These are phyloP conservation scores for Malassezia brasiliensis DNA, from an alignment of 1,284 basidiomycete genomes.

Conservation along the genomic window DNA sequence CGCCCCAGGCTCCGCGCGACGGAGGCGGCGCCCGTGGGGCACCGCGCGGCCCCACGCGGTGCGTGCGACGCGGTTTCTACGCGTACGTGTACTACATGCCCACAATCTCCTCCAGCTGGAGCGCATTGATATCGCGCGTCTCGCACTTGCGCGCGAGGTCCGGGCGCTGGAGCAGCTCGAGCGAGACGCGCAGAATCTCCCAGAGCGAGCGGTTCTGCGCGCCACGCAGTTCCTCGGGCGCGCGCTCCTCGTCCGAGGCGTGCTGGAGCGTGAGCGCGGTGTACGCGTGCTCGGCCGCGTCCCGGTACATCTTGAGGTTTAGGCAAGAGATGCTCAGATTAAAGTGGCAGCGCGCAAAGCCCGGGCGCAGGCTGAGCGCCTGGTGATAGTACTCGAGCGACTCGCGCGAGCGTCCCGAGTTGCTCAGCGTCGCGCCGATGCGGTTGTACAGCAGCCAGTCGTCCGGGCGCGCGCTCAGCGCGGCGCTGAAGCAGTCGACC, in stretches of 20 bases:
- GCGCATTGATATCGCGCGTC: constrained; percentile 25
- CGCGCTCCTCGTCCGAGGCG: constrained; percentile 23
- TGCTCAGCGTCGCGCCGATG: constrained; percentile 89
- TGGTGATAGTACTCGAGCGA: constrained; percentile 81
- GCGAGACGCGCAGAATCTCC: constrained; percentile 42
- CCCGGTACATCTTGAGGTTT: constrained; percentile 44
- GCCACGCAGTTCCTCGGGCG: constrained; percentile 13
- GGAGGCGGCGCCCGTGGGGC: no score
- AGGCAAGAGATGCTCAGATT: constrained; percentile 42
- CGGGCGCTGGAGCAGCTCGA: constrained; percentile 38
- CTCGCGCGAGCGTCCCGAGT: constrained; percentile 66
- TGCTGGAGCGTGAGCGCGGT: constrained; percentile 42
- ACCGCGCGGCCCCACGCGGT: no score
- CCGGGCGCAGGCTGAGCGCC: constrained; percentile 79
- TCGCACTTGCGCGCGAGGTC: constrained; percentile 31
- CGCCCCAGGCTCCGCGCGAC: no score
- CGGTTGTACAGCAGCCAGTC: constrained; percentile 94
- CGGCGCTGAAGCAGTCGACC: constrained; percentile 85
- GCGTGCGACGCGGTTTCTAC: neutral
- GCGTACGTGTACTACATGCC: no score
- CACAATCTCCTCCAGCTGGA: constrained; percentile 32
- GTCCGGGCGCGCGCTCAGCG: constrained; percentile 74
- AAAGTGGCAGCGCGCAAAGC: constrained; percentile 64
- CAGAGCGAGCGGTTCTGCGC: constrained; percentile 32
- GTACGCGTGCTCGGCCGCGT: constrained; percentile 43